Conservation (phyloP, 2,329 filamentous ascomycete genomes). For the Pseudovirgaria hyperparasitica region DNA sequence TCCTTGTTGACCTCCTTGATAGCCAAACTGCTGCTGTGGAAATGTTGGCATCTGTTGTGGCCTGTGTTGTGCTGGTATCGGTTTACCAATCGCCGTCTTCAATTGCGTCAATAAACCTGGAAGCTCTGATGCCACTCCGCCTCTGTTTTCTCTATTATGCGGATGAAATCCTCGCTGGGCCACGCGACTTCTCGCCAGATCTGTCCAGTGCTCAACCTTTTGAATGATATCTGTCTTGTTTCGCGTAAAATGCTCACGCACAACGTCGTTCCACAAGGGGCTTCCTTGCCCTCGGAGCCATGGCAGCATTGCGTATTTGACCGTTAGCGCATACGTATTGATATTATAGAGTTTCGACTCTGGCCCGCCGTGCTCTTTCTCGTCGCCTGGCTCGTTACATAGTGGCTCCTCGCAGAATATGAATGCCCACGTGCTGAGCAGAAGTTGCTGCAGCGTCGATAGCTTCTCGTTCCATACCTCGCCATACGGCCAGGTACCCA, state of each 20-base stretch:
- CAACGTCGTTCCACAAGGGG: conserved; percentile 14
- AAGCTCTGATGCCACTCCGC: too few relatives aligned
- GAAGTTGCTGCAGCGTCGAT: conserved; percentile 39
- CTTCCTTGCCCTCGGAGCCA: conserved; percentile 15
- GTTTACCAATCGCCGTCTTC: too few relatives aligned
- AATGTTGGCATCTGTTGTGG: too few relatives aligned
- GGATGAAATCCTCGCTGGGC: too few relatives aligned
- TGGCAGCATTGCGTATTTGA: conserved; percentile 18
- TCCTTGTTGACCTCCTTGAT: too few relatives aligned
- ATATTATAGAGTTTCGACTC: conserved; percentile 16
- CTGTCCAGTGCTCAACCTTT: conserved; percentile 13
- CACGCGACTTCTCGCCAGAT: too few relatives aligned
- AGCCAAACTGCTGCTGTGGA: too few relatives aligned
- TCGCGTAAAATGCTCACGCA: conserved; percentile 13
- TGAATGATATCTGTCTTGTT: conserved; percentile 13
- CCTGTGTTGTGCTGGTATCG: too few relatives aligned
- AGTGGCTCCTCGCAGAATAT: conserved; percentile 41
- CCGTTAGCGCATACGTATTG: conserved; percentile 12
- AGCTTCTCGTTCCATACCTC: conserved; percentile 31
- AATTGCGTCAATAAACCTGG: too few relatives aligned
- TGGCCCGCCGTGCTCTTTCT: conserved; percentile 1
- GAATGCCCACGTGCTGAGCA: conserved; percentile 47
- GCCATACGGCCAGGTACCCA: conserved; percentile 38
- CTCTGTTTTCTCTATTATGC: too few relatives aligned
- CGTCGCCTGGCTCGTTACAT: conserved; percentile 41